These are phyloP conservation scores for Pelargonium myrrhifolium DNA, from an alignment of 441 rosid genomes.

Conservation along the genomic window DNA sequence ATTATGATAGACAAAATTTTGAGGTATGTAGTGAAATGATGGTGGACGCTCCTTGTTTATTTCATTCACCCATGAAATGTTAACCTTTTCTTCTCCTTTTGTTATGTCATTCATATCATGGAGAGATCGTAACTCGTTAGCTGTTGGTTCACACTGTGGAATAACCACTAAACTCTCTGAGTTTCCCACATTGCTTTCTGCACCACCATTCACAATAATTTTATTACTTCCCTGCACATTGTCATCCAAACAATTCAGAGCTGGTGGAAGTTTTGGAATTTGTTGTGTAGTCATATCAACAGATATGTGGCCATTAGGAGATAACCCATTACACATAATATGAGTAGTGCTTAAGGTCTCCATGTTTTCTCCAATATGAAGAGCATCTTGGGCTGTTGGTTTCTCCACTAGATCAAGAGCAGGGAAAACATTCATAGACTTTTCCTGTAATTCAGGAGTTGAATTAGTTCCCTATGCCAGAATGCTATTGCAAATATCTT, in stretches of 20 bases:
- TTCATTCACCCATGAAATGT: conserved; percentile 75
- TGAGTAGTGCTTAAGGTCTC: conserved; percentile 15
- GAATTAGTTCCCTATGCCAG: conserved; percentile 56
- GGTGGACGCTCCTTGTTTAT: conserved; percentile 48
- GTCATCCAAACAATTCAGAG: conserved; percentile 15
- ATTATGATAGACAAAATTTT: conserved; percentile 44
- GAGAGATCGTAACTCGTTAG: conserved; percentile 42
- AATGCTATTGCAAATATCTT: conserved; percentile 71
- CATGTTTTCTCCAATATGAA: conserved; percentile 19
- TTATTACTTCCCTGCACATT: conserved; percentile 12
- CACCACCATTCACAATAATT: conserved; percentile 22
- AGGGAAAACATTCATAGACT: conserved; percentile 29
- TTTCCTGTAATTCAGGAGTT: conserved; percentile 52
- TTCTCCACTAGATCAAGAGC: conserved; percentile 36
- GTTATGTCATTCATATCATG: conserved; percentile 45
- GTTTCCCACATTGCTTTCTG: conserved; percentile 19
- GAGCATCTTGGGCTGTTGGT: conserved; percentile 33
- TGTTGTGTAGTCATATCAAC: conserved; percentile 10
- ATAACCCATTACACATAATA: conserved; percentile 17
- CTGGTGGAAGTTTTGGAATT: conserved; percentile 13
- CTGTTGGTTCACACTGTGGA: conserved; percentile 42
- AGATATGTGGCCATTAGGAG: conserved; percentile 14
- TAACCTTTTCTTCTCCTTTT: conserved; percentile 60
- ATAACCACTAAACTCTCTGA: conserved; percentile 36
- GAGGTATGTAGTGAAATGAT: conserved; percentile 51